Evolutionary conservation across 305 asterid genomes (phyloP).

Genomic region (Fraxinus velutina): DNA sequence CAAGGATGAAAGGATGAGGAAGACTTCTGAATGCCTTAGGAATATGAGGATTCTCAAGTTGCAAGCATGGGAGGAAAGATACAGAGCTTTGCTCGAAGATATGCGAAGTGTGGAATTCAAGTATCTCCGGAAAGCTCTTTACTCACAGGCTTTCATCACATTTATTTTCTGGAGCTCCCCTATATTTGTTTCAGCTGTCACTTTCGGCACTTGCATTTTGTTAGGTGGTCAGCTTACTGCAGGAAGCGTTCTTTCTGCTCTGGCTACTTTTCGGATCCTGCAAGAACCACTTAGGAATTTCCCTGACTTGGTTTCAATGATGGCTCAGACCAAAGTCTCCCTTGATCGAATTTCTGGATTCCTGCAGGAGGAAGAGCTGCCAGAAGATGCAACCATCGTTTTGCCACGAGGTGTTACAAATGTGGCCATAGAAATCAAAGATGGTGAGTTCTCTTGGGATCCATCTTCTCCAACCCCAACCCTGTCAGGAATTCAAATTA

Average conservation of each 20-base stretch:
- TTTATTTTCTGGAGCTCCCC: slow-evolving; percentile 99
- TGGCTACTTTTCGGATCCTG: slow-evolving; percentile 93
- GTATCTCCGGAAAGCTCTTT: slow-evolving; percentile 84
- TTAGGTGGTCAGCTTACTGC: slow-evolving; percentile 96
- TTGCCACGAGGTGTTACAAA: slow-evolving; percentile 60
- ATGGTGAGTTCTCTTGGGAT: slow-evolving; percentile 85
- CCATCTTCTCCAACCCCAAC: slow-evolving; percentile 58
- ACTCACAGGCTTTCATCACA: slow-evolving; percentile 94
- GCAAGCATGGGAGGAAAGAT: slow-evolving; percentile 99
- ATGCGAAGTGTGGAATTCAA: slow-evolving; percentile 86
- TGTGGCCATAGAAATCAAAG: slow-evolving; percentile 72
- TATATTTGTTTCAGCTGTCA: slow-evolving; percentile 84
- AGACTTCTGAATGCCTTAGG: slow-evolving; percentile 91
- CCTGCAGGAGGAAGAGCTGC: slow-evolving; percentile 81
- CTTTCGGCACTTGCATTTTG: slow-evolving; percentile 86
- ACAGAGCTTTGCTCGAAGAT: slow-evolving; percentile 70
- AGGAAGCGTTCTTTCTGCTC: slow-evolving; percentile 94
- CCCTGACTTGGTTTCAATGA: slow-evolving; percentile 97
- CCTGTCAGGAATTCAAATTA: slow-evolving; percentile 62
- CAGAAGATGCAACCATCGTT: slow-evolving; percentile 69
- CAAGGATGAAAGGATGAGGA: slow-evolving; percentile 95
- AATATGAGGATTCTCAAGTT: slow-evolving; percentile 90
- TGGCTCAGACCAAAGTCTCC: slow-evolving; percentile 99
- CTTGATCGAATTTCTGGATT: slow-evolving; percentile 85
- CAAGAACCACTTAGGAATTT: slow-evolving; percentile 97